Evolutionary conservation across 1,139 yeast genomes (phyloP), one percentile per base, ranked within the genome.

Genomic region (Candida dubliniensis): DNA sequence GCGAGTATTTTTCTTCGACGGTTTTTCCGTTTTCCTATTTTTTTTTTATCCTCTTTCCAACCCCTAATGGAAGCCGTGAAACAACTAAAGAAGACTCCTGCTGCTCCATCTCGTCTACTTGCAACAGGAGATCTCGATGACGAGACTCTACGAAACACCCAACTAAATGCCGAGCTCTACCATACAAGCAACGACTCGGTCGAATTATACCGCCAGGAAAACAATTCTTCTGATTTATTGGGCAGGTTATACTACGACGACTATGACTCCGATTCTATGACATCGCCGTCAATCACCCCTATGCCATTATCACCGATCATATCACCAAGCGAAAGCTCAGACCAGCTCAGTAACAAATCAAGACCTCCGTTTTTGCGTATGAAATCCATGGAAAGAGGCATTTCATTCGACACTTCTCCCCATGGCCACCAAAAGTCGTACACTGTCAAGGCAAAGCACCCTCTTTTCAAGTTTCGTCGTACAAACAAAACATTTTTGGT

Each of bases 401-500:
- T 81, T 8, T 75, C 83, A 5, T 81, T 81, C 52, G 84, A 81
- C 53, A 78, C 84, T 7, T 53, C 64, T 1, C 51, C 56, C 6
- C 55, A 76, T 58, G 60, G 69, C 42, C 61, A 71, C 56, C 64
- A 71, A 53, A 62, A 67, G 59, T 72, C 82, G 10, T 61, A 77
- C 47, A 79, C 84, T 1, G 59, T 79, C 44, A 77, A 81, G 48
- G 74, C 76, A 18, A 80, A 78, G 52, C 87, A 82, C 53, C 73
- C 74, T 11, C 77, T 74, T 27, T 84, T 78, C 61, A 66, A 64
- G 42, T 82, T 74, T 53, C 66, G 78, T 41, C 65, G 87, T 36
- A 74, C 78, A 46, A 80, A 83, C 45, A 75, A 87, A 51, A 81
- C 89, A 3, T 77, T 79, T 49, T 63, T 84, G 44, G 74, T 82